Conservation (phyloP, 306 rosid genomes). For the Casuarina cunninghamiana region DNA sequence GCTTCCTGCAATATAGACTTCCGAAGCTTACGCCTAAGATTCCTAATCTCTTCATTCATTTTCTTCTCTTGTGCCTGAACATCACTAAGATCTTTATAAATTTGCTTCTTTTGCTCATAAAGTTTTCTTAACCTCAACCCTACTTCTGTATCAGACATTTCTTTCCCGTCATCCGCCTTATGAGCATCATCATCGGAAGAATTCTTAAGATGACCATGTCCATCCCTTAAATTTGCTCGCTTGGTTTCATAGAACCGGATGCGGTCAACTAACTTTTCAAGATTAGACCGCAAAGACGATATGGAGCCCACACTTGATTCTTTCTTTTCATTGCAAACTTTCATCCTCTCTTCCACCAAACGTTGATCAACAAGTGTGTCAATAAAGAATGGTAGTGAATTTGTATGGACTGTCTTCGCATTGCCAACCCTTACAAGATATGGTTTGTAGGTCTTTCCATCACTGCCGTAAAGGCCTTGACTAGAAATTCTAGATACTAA, state of each 20-base stretch:
- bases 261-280: slow-evolving; percentile 75
- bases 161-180: slow-evolving; percentile 49
- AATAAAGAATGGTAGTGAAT: slow-evolving; percentile 85
- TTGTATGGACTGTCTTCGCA: slow-evolving; percentile 79
- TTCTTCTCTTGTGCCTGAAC: slow-evolving; percentile 81
- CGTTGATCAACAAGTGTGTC: slow-evolving; percentile 93
- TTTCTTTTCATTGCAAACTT: slow-evolving; percentile 49
- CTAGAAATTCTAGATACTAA: slow-evolving; percentile 87
- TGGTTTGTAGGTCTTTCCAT: slow-evolving; percentile 84
- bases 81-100: slow-evolving; percentile 76
- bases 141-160: slow-evolving; percentile 65
- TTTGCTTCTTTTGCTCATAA: slow-evolving; percentile 80
- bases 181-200: slow-evolving; percentile 37
- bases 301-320: slow-evolving; percentile 55
- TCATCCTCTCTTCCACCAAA: slow-evolving; percentile 72
- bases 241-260: slow-evolving; percentile 80
- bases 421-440: slow-evolving; percentile 98
- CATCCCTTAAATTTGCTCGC: slow-evolving; percentile 73
- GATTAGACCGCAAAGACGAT: slow-evolving; percentile 56
- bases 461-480: slow-evolving; percentile 70
- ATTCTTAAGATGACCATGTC: slow-evolving; percentile 45
- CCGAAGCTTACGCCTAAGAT: slow-evolving; percentile 69
- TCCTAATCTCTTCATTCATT: slow-evolving; percentile 70
- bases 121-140: slow-evolving; percentile 63
- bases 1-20: slow-evolving; percentile 90